A percentile compares a stretch with the other conserved stretches of the same genome.
phyloP scores from a whole-genome alignment of 2,329 filamentous ascomycete species.

The Cladobotryum protrusum region DNA sequence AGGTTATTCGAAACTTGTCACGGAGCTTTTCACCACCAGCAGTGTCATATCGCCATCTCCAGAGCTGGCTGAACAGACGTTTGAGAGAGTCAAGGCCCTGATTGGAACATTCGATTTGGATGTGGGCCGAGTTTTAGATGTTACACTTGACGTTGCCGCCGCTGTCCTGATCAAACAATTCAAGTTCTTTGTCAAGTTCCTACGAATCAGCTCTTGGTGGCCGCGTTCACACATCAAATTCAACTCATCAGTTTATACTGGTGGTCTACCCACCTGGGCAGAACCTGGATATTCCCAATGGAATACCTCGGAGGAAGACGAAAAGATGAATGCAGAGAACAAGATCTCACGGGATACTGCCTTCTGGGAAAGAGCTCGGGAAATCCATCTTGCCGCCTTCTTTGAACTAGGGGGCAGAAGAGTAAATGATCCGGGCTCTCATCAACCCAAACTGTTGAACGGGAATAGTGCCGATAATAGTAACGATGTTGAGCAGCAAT shows the following conservation, averaged over 20 bases:
- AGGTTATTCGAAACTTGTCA: constrained; percentile 92
- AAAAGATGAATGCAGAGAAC: constrained; percentile 47
- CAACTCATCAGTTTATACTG: constrained; percentile 41
- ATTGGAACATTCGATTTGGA: constrained; percentile 97
- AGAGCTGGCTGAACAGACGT: constrained; percentile 75
- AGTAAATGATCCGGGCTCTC: constrained; percentile 53
- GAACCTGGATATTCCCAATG: constrained; percentile 62
- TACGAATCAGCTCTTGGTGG: constrained; percentile 96
- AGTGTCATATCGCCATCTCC: constrained; percentile 66
- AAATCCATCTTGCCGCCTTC: constrained; percentile 74
- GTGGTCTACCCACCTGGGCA: constrained; percentile 80
- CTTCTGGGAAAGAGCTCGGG: constrained; percentile 78
- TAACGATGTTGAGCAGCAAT: constrained; percentile 57
- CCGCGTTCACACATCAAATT: constrained; percentile 55
- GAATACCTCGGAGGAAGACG: constrained; percentile 63
- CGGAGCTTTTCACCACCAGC: constrained; percentile 88
- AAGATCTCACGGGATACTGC: constrained; percentile 60
- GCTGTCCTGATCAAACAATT: constrained; percentile 88
- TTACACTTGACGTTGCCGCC: constrained; percentile 91
- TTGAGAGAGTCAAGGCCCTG: constrained; percentile 86
- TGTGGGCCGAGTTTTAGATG: constrained; percentile 88
- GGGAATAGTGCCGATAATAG: constrained; percentile 34
- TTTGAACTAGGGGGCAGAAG: constrained; percentile 78
- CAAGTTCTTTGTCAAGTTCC: constrained; percentile 88
- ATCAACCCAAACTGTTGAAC: constrained; percentile 35